Evolutionary conservation across 257 asterid genomes (phyloP).

Genomic region (Rubia yunnanensis): DNA sequence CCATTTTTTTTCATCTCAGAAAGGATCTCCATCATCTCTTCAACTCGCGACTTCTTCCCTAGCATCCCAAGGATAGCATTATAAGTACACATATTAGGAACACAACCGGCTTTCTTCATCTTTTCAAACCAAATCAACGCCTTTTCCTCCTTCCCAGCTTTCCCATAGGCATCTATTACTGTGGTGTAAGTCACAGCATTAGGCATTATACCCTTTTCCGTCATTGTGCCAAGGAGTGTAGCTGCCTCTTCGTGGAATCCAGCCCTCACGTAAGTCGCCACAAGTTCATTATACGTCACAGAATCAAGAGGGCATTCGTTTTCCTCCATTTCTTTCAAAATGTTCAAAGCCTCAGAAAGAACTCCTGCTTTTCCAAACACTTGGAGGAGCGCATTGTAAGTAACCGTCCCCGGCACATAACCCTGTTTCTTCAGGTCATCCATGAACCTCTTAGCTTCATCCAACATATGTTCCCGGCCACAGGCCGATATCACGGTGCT

Average conservation of each 20-base stretch:
- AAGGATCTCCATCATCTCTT: constrained; percentile 72
- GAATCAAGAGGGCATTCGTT: constrained; percentile 75
- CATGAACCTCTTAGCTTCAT: constrained; percentile 77
- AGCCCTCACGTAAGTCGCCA: constrained; percentile 82
- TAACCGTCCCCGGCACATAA: constrained; percentile 65
- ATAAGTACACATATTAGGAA: constrained; percentile 87
- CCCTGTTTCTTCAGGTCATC: constrained; percentile 61
- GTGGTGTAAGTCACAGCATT: constrained; percentile 89
- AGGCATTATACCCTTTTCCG: constrained; percentile 67
- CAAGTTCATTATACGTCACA: constrained; percentile 88
- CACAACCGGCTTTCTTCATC: constrained; percentile 89
- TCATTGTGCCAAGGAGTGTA: constrained; percentile 63
- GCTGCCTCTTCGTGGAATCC: constrained; percentile 93
- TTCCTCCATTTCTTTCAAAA: constrained; percentile 84
- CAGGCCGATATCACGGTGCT: constrained; percentile 93
- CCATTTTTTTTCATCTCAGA: constrained; percentile 77
- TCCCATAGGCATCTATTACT: constrained; percentile 90
- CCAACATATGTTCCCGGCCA: constrained; percentile 83
- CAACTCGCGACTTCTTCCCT: constrained; percentile 75
- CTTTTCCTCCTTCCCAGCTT: constrained; percentile 62
- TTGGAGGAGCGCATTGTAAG: constrained; percentile 82
- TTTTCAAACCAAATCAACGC: constrained; percentile 57
- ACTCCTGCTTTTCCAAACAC: constrained; percentile 83
- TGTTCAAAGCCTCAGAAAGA: constrained; percentile 67
- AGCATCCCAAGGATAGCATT: constrained; percentile 86